A percentile compares a stretch with the other conserved stretches of the same genome.
Evolutionary conservation across 257 asterid genomes (phyloP).

Genomic region (Verbena officinalis): DNA sequence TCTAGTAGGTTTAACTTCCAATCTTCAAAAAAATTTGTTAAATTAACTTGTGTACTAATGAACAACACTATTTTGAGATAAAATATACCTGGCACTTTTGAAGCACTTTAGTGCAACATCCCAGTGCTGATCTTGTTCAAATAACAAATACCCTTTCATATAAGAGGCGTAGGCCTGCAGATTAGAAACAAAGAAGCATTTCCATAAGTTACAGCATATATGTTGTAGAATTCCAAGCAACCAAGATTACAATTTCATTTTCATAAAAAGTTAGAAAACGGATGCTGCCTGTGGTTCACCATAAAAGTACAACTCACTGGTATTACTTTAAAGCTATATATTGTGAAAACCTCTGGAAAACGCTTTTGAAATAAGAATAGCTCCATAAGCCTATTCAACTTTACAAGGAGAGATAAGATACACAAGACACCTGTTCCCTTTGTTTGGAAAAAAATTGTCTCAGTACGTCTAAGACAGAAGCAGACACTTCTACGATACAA

Average conservation of each 20-base stretch:
- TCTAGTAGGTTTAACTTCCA: constrained; percentile 21
- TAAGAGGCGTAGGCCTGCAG: constrained; percentile 92
- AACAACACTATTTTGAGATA: constrained; percentile 10
- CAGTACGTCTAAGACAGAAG: constrained; percentile 10
- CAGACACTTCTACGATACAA: constrained; percentile 4
- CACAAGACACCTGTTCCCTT: not conserved
- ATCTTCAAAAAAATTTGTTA: constrained; percentile 13
- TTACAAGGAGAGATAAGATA: constrained; percentile 15
- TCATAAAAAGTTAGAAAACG: too few relatives aligned
- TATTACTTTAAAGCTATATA: not conserved
- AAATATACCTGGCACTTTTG: constrained; percentile 82
- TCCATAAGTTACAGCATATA: constrained; percentile 10
- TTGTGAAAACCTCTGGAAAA: constrained; percentile 8
- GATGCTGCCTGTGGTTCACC: not conserved
- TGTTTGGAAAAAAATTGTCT: not conserved
- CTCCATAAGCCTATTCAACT: constrained; percentile 24
- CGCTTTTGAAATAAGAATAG: constrained; percentile 7
- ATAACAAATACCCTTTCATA: constrained; percentile 89
- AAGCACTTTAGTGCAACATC: constrained; percentile 87
- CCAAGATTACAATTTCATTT: not conserved
- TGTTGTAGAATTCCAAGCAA: constrained; percentile 8
- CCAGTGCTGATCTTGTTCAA: constrained; percentile 96
- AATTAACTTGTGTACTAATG: constrained; percentile 15
- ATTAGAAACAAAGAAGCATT: constrained; percentile 27
- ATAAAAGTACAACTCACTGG: constrained; percentile 14